Evolutionary conservation across 768 basidiomycete genomes (phyloP).

Genomic region (Tulasnella sp.): DNA sequence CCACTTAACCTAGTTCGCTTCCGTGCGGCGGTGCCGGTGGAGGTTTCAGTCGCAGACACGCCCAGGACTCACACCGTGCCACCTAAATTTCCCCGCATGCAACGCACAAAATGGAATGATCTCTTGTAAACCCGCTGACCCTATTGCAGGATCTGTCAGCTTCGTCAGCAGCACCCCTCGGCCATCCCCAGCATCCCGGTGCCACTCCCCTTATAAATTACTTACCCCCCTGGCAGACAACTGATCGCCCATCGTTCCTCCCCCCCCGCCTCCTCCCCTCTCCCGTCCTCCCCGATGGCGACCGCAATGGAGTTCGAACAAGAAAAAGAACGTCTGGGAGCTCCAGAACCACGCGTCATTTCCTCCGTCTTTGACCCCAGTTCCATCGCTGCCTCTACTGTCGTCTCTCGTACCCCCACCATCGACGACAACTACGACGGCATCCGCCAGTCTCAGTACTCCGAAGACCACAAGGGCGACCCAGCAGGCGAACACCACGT

Average conservation of each 20-base stretch:
- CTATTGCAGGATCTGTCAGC: not conserved
- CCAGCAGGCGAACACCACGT: constrained; percentile 28
- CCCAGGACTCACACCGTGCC: not conserved
- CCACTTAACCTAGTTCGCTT: not conserved
- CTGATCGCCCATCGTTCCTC: not conserved
- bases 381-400: not conserved
- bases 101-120: no score
- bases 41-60: not conserved
- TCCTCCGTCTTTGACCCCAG: not conserved
- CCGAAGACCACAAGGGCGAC: not conserved
- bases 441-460: not conserved
- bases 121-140: not conserved
- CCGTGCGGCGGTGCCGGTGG: not conserved
- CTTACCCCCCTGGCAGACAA: not conserved
- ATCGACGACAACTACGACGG: constrained; percentile 9
- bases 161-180: not conserved
- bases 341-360: not conserved
- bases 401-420: not conserved
- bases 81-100: not conserved
- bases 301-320: not conserved
- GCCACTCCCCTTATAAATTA: not conserved
- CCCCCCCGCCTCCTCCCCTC: not conserved
- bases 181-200: not conserved
- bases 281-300: not conserved
- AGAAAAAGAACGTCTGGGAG: not conserved